Evolutionary conservation across 495 filamentous ascomycete species (phyloP), one percentile per base, ranked within the genome.

Genomic region (Aspergillus baeticus): DNA sequence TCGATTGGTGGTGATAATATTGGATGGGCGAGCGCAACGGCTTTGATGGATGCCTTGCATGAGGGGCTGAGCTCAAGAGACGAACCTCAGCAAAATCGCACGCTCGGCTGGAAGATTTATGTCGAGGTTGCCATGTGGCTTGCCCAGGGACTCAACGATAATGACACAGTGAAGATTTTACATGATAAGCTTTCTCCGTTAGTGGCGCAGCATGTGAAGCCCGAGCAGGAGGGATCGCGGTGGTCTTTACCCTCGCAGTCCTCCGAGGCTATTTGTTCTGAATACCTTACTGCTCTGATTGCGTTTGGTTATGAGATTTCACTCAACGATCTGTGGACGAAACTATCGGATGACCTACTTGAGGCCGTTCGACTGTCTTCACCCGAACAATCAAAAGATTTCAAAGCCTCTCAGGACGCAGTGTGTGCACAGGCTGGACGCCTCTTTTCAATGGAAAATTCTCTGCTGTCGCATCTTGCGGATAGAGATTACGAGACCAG

Each of bases 321-420:
- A 20, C 64, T 84, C 43, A 62, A 74, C 51, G 50, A 60, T 6
- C 55, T 79, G 57, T 91, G 85, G 87, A 63, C 71, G 7, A 69
- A 70, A 29, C 67, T 88, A 22, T 79, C 78, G 3, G 70, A 81
- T 1, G 66, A 70, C 3, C 64, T 94, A 17, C 67, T 86, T 20
- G 73, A 85, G 50, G 78, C 81, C 37, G 82, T 94, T 20, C 81
- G 82, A 51, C 78, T 81, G 18, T 92, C 90, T 29, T 75, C 85
- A 3, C 89, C 91, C 17, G 90, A 91, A 65, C 83, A 92, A 54
- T 89, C 90, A 0, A 87, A 87, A 51, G 86, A 88, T 21, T 88
- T 87, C 66, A 76, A 75, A 33, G 76, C 77, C 47, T 94, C 90
- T 2, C 90, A 96, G 66, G 76, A 82, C 26, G 70, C 72, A 23